Evolutionary conservation across 176 grass and related monocot genomes (phyloP), one percentile per base, ranked within the genome.

Genomic region (Stipa capillata): DNA sequence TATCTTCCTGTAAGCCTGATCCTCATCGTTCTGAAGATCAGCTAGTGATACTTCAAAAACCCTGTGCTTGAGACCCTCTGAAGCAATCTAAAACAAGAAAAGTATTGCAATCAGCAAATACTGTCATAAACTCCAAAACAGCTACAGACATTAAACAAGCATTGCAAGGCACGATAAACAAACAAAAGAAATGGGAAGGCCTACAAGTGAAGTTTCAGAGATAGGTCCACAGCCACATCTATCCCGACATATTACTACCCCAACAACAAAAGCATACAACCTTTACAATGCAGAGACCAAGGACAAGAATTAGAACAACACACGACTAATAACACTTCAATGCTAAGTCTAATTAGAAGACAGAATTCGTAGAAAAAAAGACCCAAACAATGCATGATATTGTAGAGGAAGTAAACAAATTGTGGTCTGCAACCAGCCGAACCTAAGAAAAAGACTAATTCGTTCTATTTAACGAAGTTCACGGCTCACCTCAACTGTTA

Each of bases 1-100:
- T 51, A 97, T 94, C 59, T 94, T 97, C 71, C 94, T 85, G 94
- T 89, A 89, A 7, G 94, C 88, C 71, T 97, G 94, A 45, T 97
- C 94, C 72, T 97, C 91, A 3, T 97, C 91, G 12, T 81, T 88
- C 77, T 92, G 87, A 48, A 94, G 91, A 84, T 94, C 91, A 29
- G 94, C 94, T 45, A 97, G 56, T 57, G 82, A 94, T 15, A 97
- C 76, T 80, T 97, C 94, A 8, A 97, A 97, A 4, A 97, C 91
- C 64, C 94, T 78, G 79, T 97, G 94, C 75, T 97, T 97, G 0
- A 97, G 62, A 28, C 94, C 91, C 20, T 94, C 94, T 0, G 94
- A 97, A 7, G 94, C 94, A 88, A 97, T 97, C 94, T 97, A 61
- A 62, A 72, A 77, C 16, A 13, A 78, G 28, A 39, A 7, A 27